A percentile compares a stretch with the other conserved stretches of the same genome.
phyloP scores from a whole-genome alignment of 805 yeast species.

The Phaffomyces antillensis region DNA sequence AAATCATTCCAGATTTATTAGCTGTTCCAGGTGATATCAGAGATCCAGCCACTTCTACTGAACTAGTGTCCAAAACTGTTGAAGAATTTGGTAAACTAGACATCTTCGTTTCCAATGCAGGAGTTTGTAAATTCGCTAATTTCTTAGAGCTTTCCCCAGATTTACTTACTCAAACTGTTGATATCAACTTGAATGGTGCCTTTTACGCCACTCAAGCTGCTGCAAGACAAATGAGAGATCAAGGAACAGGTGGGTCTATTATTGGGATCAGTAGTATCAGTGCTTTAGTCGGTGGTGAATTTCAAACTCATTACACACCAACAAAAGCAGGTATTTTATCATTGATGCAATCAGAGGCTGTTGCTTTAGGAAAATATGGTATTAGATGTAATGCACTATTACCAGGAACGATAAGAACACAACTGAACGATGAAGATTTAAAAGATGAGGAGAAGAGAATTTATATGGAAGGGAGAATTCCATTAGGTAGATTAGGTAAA shows the following conservation, averaged over 20 bases:
- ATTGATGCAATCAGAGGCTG: slow-evolving; percentile 37
- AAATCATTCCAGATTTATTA: slow-evolving; percentile 18
- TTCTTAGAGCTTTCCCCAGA: slow-evolving; percentile 36
- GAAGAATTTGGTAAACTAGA: slow-evolving; percentile 33
- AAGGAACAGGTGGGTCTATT: slow-evolving; percentile 41
- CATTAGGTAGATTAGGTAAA: slow-evolving; percentile 32
- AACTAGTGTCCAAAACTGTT: slow-evolving; percentile 27
- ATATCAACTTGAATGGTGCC: slow-evolving; percentile 37
- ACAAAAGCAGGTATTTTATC: slow-evolving; percentile 41
- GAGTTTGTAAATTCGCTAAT: slow-evolving; percentile 35
- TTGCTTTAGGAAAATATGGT: slow-evolving; percentile 36
- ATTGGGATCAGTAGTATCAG: slow-evolving; percentile 37
- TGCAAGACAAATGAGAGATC: slow-evolving; percentile 36
- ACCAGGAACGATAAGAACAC: slow-evolving; percentile 39
- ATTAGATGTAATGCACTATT: slow-evolving; percentile 39
- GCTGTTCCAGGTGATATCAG: slow-evolving; percentile 41
- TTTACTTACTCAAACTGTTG: slow-evolving; percentile 28
- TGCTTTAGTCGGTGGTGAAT: slow-evolving; percentile 40
- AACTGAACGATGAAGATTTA: slow-evolving; percentile 37
- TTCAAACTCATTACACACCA: slow-evolving; percentile 40
- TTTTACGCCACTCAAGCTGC: slow-evolving; percentile 41
- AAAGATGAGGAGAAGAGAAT: slow-evolving; percentile 27
- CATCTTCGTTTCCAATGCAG: slow-evolving; percentile 40
- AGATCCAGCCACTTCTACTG: slow-evolving; percentile 29
- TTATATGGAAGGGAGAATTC: slow-evolving; percentile 35